phyloP scores from a whole-genome alignment of 1,139 yeast genomes.

The Pneumocystis jirovecii region DNA sequence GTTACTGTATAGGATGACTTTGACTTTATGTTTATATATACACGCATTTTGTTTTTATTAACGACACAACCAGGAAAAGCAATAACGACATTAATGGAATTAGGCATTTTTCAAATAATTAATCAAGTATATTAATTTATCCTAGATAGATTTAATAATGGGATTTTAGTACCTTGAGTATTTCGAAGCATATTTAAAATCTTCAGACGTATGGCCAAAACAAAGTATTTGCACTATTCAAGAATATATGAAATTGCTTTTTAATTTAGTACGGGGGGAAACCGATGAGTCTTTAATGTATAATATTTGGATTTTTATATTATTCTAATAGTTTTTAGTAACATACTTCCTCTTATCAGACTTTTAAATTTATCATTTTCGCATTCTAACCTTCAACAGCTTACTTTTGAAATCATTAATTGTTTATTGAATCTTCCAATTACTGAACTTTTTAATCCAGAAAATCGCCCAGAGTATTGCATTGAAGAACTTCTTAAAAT shows the following conservation, averaged over 20 bases:
- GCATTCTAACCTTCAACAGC: not conserved
- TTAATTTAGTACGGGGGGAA: not conserved
- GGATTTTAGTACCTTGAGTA: slow-evolving; percentile 6
- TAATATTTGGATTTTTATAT: not conserved
- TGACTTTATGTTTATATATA: slow-evolving; percentile 13
- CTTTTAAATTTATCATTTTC: not conserved
- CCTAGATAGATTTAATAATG: not conserved
- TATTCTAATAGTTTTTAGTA: not conserved
- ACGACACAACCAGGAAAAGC: slow-evolving; percentile 9
- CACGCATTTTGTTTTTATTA: slow-evolving; percentile 14
- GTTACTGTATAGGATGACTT: not conserved
- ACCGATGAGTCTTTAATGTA: not conserved
- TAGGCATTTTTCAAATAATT: slow-evolving; percentile 1
- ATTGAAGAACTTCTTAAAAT: not conserved
- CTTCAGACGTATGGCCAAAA: not conserved
- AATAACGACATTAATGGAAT: not conserved
- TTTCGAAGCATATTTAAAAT: slow-evolving; percentile 3
- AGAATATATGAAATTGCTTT: not conserved
- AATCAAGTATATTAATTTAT: not conserved
- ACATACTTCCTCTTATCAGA: not conserved
- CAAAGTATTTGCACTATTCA: not conserved
- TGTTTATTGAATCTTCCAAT: slow-evolving; percentile 3
- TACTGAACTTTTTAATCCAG: not conserved
- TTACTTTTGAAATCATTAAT: not conserved
- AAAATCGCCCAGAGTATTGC: not conserved